Conservation (phyloP, 2,329 filamentous ascomycete genomes). For the Diaporthe batatas region DNA sequence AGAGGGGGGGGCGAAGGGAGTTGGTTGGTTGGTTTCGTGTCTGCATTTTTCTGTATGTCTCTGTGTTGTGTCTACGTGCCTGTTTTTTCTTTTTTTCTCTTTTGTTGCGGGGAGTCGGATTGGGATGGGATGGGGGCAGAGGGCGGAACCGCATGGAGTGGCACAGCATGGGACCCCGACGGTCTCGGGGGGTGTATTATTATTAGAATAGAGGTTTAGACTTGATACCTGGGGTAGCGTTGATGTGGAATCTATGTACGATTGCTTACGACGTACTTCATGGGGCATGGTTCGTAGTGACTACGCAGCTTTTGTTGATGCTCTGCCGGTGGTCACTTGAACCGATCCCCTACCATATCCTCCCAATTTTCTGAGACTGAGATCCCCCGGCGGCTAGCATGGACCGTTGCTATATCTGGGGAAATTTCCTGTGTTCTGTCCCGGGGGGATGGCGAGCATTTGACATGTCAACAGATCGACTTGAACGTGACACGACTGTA, state of each 20-base stretch:
- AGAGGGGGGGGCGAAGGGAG: too few relatives aligned
- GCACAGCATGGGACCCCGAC: not conserved
- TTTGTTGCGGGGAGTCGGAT: too few relatives aligned
- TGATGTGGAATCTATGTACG: not conserved
- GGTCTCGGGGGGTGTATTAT: not conserved
- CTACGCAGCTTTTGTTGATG: too few relatives aligned
- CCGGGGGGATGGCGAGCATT: fast-evolving
- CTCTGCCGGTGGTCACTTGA: too few relatives aligned
- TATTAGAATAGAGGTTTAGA: slow-evolving; percentile 10
- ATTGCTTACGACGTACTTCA: not conserved
- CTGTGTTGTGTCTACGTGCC: too few relatives aligned
- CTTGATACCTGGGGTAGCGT: not conserved
- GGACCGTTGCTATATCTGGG: too few relatives aligned
- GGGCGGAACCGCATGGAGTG: not conserved
- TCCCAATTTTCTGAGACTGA: not conserved
- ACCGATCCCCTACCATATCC: not conserved
- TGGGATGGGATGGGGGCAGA: too few relatives aligned
- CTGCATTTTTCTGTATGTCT: not conserved
- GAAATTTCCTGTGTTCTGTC: not conserved
- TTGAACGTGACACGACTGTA: not conserved
- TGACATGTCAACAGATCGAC: not conserved
- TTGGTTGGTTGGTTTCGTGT: not conserved
- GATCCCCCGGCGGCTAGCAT: too few relatives aligned
- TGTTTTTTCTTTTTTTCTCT: too few relatives aligned
- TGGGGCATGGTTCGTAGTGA: too few relatives aligned